Evolutionary conservation across 2,329 filamentous ascomycete species (phyloP).

Genomic region (Ophiosphaerella herpotricha): DNA sequence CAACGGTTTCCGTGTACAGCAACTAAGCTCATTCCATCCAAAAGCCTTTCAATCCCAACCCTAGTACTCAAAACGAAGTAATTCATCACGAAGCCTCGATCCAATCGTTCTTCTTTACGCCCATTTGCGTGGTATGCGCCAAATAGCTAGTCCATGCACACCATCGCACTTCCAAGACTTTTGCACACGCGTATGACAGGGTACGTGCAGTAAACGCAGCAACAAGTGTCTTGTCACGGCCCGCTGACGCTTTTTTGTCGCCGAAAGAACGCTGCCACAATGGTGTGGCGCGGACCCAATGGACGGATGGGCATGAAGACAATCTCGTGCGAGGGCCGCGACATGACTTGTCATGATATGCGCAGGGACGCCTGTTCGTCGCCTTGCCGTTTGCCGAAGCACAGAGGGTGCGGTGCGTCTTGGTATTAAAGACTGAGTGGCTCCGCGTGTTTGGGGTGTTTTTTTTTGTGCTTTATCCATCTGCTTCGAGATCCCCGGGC

Average conservation of each 20-base stretch:
- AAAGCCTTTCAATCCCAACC: too few species aligned
- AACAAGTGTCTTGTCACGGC: slow-evolving; percentile 13
- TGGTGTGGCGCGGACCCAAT: slow-evolving; percentile 14
- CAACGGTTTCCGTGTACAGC: not conserved
- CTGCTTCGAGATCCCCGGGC: not conserved
- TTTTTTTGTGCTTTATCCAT: not conserved
- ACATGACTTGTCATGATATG: not conserved
- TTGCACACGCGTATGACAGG: slow-evolving; percentile 20
- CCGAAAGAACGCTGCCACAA: slow-evolving; percentile 9
- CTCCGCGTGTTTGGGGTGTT: not conserved
- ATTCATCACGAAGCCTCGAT: too few species aligned
- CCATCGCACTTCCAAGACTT: slow-evolving; percentile 22
- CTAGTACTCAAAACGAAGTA: too few species aligned
- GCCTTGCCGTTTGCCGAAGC: not conserved
- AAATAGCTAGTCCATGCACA: slow-evolving; percentile 18
- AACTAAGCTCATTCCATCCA: too few species aligned
- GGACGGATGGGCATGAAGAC: too few species aligned
- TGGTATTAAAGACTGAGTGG: not conserved
- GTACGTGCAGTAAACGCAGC: slow-evolving; percentile 10
- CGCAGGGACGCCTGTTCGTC: not conserved
- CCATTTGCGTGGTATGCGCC: not conserved
- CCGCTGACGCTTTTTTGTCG: slow-evolving; percentile 3
- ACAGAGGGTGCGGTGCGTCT: too few species aligned
- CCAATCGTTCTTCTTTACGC: too few species aligned
- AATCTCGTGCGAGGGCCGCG: not conserved